phyloP scores from a whole-genome alignment of 257 asterid genomes.

The Echites panduratus region DNA sequence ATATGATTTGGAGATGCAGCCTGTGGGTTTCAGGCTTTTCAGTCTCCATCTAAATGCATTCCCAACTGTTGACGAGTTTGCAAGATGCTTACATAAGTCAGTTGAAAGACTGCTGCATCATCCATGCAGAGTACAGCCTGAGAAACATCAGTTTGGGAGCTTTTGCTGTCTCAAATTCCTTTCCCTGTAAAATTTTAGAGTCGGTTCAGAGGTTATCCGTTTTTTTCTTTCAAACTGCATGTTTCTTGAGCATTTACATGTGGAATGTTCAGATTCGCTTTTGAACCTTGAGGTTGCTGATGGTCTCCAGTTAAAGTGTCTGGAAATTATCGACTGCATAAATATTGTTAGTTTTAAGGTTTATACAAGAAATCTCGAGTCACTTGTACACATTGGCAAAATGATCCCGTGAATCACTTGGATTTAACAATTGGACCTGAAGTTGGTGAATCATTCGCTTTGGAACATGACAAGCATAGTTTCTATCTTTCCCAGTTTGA shows the following conservation, averaged over 20 bases:
- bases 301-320: neutral
- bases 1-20: neutral
- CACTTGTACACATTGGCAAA: neutral
- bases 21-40: no score
- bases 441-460: neutral
- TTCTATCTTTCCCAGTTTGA: neutral
- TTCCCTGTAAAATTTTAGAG: neutral
- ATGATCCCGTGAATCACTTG: neutral
- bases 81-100: neutral
- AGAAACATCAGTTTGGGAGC: neutral
- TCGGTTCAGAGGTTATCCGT: neutral
- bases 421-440: neutral
- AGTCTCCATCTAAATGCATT: neutral
- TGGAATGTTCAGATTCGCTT: neutral
- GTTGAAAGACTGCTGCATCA: neutral
- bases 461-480: neutral
- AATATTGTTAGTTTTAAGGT: neutral
- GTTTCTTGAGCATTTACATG: neutral
- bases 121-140: neutral
- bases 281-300: neutral
- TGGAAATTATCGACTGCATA: neutral
- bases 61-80: neutral
- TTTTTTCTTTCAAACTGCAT: neutral
- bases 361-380: neutral
- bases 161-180: constrained; percentile 1